Percentiles rank a stretch among this genome's conserved stretches.
phyloP scores from a whole-genome alignment of 768 basidiomycete genomes.

The Rhodosporidiobolus sp. region DNA sequence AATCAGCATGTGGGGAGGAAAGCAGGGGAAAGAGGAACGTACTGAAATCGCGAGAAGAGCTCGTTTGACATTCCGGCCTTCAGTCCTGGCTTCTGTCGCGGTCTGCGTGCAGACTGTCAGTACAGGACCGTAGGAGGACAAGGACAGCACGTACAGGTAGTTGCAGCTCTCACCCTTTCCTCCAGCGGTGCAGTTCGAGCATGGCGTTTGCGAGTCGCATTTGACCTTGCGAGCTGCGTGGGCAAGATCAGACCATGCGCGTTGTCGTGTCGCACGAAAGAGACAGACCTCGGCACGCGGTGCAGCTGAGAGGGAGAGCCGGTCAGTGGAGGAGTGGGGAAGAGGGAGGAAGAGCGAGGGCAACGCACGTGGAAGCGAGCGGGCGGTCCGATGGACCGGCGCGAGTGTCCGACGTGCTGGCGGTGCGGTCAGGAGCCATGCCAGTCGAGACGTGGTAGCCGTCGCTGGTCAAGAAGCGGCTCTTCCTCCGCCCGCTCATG shows the following conservation, averaged over 20 bases:
- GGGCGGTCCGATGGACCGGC: neutral
- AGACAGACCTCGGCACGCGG: neutral
- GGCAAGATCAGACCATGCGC: no score
- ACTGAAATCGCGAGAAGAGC: neutral
- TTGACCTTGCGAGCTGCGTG: neutral
- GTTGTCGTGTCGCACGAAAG: no score
- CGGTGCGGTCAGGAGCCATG: neutral
- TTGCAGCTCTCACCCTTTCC: neutral
- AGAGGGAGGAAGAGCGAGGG: no score
- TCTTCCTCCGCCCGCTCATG: neutral
- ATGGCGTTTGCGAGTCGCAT: neutral
- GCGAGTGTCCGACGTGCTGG: no score
- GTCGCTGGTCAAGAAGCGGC: no score
- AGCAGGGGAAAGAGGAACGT: neutral
- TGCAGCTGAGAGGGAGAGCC: neutral
- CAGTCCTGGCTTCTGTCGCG: neutral
- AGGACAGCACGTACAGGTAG: neutral
- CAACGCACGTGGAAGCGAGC: neutral
- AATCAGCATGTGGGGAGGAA: no score
- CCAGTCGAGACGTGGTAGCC: neutral
- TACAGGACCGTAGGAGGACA: neutral
- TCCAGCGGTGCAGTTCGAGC: neutral
- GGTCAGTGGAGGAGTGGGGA: neutral
- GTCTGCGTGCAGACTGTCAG: neutral
- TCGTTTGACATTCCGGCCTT: neutral